Evolutionary conservation across 768 basidiomycete species (phyloP).

Genomic region (Tricholoma sp.): DNA sequence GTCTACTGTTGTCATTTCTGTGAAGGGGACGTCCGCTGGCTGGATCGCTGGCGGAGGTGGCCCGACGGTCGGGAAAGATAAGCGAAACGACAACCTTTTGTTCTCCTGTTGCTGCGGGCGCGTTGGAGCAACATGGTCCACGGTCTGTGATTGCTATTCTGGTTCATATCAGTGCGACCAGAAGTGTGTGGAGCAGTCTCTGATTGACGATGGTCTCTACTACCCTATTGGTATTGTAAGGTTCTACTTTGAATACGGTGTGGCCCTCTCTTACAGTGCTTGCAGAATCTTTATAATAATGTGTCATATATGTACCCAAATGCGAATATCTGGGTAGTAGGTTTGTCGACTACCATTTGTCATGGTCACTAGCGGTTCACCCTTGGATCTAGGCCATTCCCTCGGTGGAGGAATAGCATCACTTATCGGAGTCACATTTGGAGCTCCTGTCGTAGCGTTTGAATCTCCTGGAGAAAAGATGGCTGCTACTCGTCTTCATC

Average conservation of each 20-base stretch:
- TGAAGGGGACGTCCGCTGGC: conserved; percentile 91
- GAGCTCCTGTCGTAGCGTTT: conserved; percentile 87
- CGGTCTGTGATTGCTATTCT: conserved; percentile 86
- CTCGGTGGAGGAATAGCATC: conserved; percentile 85
- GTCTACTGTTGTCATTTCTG: conserved; percentile 77
- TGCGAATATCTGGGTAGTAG: conserved; percentile 84
- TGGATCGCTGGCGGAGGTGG: conserved; percentile 67
- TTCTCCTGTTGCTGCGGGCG: conserved; percentile 96
- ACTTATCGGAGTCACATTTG: conserved; percentile 84
- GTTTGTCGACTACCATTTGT: conserved; percentile 21
- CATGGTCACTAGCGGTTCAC: background rate
- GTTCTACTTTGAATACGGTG: conserved; percentile 4
- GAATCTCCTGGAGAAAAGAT: conserved; percentile 76
- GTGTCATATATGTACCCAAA: conserved; percentile 87
- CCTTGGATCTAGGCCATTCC: conserved; percentile 45
- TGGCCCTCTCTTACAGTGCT: background rate
- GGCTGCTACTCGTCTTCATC: conserved; percentile 75
- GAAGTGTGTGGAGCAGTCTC: conserved; percentile 71
- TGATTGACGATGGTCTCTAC: conserved; percentile 81
- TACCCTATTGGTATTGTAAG: conserved; percentile 82
- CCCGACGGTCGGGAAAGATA: conserved; percentile 84
- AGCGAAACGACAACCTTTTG: conserved; percentile 91
- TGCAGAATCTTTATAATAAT: conserved; percentile 88
- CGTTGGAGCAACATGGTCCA: conserved; percentile 90
- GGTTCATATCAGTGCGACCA: conserved; percentile 75